A percentile compares a stretch with the other conserved stretches of the same genome.
Conservation (phyloP, 139 green algal species). For the Ostreobium quekettii region DNA sequence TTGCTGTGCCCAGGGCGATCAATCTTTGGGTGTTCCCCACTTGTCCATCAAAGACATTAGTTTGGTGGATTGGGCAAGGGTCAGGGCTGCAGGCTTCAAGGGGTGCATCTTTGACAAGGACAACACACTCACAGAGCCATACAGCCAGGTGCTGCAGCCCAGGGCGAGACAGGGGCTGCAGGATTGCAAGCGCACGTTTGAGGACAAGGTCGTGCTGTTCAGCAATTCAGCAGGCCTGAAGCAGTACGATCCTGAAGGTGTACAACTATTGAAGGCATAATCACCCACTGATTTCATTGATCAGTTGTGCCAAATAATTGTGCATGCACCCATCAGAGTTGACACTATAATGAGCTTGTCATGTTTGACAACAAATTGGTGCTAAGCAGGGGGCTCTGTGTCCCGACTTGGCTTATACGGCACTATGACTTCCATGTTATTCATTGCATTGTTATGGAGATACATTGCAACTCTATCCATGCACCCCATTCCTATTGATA, state of each 20-base stretch:
- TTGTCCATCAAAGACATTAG: constrained; percentile 53
- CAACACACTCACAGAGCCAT: constrained; percentile 88
- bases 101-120: constrained; percentile 91
- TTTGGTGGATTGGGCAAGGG: constrained; percentile 56
- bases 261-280: background rate
- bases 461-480: too few relatives aligned
- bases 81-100: constrained; percentile 63
- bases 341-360: too few relatives aligned
- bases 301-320: too few relatives aligned
- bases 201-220: constrained; percentile 59
- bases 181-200: constrained; percentile 50
- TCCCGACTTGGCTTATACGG: too few relatives aligned
- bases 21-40: constrained; percentile 58
- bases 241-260: constrained; percentile 84
- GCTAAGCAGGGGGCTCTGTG: too few relatives aligned
- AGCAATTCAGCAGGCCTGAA: constrained; percentile 86
- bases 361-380: too few relatives aligned
- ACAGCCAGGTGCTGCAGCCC: constrained; percentile 20
- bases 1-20: constrained; percentile 39
- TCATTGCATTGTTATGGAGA: too few relatives aligned
- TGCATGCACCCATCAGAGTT: too few relatives aligned
- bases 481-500: too few relatives aligned
- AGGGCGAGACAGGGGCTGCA: constrained; percentile 31
- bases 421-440: too few relatives aligned
- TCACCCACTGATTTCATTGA: background rate